Percentiles rank a stretch among this genome's conserved stretches.
Evolutionary conservation across 164 flowering plant genomes (phyloP).

Genomic region (Chimonanthus praecox): DNA sequence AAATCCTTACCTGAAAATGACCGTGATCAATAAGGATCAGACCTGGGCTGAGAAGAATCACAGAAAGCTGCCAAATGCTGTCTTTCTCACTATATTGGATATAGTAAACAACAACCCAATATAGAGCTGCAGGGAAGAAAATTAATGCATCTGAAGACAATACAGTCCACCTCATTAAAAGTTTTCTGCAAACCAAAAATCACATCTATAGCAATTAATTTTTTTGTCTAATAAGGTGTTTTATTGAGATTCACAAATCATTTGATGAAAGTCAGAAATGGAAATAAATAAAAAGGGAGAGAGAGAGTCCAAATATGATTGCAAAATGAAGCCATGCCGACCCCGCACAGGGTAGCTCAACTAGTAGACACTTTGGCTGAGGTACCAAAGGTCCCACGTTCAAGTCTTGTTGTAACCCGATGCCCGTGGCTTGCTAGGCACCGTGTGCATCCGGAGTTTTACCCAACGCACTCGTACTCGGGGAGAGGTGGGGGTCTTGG

Average conservation of each 20-base stretch:
- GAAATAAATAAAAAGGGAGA: background rate
- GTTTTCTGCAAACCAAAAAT: conserved; percentile 48
- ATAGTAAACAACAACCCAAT: conserved; percentile 43
- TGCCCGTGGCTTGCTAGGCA: no score
- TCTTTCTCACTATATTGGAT: conserved; percentile 28
- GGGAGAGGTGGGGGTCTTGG: no score
- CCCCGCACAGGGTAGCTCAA: background rate
- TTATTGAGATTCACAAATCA: background rate
- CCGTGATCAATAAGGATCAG: conserved; percentile 90
- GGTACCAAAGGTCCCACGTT: background rate
- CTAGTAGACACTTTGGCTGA: background rate
- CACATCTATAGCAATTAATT: background rate
- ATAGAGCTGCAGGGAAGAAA: conserved; percentile 76
- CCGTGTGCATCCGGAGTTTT: no score
- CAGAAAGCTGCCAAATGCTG: conserved; percentile 59
- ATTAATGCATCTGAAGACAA: conserved; percentile 68
- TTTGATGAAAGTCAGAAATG: background rate
- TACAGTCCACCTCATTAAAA: conserved; percentile 94
- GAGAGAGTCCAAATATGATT: background rate
- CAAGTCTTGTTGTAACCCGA: no score
- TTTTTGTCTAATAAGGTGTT: no score
- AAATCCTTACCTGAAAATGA: conserved; percentile 83
- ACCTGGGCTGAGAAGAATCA: conserved; percentile 74
- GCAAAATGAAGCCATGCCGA: no score
- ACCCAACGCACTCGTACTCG: no score